Conservation (phyloP, 2,329 filamentous ascomycete species). For the Tolypocladium guangdongense region DNA sequence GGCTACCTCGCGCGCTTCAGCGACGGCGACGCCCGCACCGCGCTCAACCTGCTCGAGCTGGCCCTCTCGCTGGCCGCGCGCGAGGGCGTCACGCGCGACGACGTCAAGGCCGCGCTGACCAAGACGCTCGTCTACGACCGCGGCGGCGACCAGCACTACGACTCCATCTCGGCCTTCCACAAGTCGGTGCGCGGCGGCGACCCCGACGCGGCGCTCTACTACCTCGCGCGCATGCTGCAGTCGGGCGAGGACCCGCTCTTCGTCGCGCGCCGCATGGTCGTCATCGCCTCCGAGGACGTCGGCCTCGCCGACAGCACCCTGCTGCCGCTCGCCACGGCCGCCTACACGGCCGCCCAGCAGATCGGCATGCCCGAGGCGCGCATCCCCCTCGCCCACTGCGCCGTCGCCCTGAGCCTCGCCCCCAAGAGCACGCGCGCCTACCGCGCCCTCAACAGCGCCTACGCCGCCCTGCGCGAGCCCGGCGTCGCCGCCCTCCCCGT, state of each 20-base stretch:
- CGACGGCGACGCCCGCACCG: conserved; percentile 87
- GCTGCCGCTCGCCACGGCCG: conserved; percentile 71
- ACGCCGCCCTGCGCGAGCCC: conserved; percentile 68
- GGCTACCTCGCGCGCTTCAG: conserved; percentile 75
- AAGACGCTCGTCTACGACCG: conserved; percentile 93
- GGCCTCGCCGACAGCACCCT: conserved; percentile 81
- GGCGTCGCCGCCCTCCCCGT: conserved; percentile 74
- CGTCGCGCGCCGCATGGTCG: conserved; percentile 83
- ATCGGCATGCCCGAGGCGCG: conserved; percentile 92
- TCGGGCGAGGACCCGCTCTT: conserved; percentile 90
- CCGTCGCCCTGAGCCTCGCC: conserved; percentile 68
- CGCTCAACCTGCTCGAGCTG: conserved; percentile 83
- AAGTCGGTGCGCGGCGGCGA: conserved; percentile 87
- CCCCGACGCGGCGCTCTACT: conserved; percentile 83
- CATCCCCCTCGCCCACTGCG: conserved; percentile 81
- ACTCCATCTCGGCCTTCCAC: conserved; percentile 94
- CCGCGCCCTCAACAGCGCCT: conserved; percentile 68
- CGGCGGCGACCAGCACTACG: conserved; percentile 92
- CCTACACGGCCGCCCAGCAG: conserved; percentile 81
- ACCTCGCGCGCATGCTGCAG: conserved; percentile 89
- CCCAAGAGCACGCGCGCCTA: conserved; percentile 86
- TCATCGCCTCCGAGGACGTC: conserved; percentile 90
- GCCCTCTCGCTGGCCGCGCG: conserved; percentile 59
- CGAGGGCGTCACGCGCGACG: conserved; percentile 56
- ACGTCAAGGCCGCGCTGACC: conserved; percentile 73